Conservation (phyloP, 129 eudicot species). For the Tanacetum coccineum region DNA sequence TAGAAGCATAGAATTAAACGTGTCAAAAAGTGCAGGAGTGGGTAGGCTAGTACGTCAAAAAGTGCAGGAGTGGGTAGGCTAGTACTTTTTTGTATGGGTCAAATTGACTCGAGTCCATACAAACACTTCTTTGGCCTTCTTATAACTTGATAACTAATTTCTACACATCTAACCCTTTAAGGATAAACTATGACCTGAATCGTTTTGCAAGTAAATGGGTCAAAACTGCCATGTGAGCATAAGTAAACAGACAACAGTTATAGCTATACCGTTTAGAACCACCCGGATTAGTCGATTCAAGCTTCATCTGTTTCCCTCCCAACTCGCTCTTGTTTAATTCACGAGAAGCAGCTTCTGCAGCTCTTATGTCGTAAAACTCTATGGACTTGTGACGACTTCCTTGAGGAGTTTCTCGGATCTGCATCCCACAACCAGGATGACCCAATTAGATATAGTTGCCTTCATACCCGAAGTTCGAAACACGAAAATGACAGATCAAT, state of each 20-base stretch:
- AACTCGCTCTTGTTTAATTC: constrained; percentile 70
- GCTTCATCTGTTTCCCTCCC: constrained; percentile 62
- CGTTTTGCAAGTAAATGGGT: neutral
- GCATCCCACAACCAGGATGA: constrained; percentile 28
- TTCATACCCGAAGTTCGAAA: constrained; percentile 6
- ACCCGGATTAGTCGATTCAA: constrained; percentile 60
- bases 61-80: no score
- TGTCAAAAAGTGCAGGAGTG: no score
- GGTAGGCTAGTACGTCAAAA: no score
- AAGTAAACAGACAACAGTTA: neutral
- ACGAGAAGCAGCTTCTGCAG: constrained; percentile 78
- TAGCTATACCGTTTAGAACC: constrained; percentile 39
- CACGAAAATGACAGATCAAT: constrained; percentile 12
- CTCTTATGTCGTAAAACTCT: constrained; percentile 82
- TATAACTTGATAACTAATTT: no score
- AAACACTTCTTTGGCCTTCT: no score
- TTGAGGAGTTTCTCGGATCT: constrained; percentile 75
- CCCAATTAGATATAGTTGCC: constrained; percentile 1
- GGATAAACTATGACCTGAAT: neutral
- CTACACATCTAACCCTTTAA: neutral
- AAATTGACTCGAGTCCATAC: no score
- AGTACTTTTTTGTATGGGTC: no score
- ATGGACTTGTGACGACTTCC: constrained; percentile 54
- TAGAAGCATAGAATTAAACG: no score
- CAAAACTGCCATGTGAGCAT: neutral